These are phyloP conservation scores for Sporothrix curviconia DNA, from an alignment of 2,329 filamentous ascomycete genomes.

Conservation along the genomic window DNA sequence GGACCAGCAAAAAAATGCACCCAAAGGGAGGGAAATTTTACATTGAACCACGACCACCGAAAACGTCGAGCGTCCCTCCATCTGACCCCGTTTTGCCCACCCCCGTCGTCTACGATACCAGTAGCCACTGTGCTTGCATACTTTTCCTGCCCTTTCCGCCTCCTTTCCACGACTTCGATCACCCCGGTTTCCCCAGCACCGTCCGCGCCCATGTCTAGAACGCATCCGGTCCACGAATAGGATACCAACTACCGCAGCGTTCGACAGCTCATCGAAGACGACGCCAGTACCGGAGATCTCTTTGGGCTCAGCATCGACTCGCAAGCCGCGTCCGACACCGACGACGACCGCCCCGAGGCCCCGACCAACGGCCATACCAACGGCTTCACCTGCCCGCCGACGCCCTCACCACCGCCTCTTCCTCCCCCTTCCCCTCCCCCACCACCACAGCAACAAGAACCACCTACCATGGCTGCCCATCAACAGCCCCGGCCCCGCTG, in stretches of 20 bases:
- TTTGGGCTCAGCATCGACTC: neutral
- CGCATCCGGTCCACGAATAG: no score
- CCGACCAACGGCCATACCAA: neutral
- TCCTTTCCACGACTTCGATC: neutral
- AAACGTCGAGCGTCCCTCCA: slow-evolving; percentile 9
- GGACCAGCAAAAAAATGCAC: slow-evolving; percentile 9
- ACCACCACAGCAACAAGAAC: no score
- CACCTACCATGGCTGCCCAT: slow-evolving; percentile 15
- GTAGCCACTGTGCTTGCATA: neutral
- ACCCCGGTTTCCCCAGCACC: neutral
- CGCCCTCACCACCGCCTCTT: neutral
- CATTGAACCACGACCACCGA: slow-evolving; percentile 8
- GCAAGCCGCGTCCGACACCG: neutral
- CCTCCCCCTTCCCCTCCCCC: neutral
- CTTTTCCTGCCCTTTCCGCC: neutral
- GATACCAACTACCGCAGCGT: neutral
- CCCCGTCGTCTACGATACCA: slow-evolving; percentile 2
- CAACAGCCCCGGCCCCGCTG: slow-evolving; percentile 8
- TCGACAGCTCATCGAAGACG: neutral
- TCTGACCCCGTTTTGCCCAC: neutral
- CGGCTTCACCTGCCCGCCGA: neutral
- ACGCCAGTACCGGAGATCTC: neutral
- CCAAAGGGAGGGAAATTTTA: slow-evolving; percentile 6
- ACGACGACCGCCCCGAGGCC: neutral
- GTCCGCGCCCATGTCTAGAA: neutral